Conservation (phyloP, 768 basidiomycete genomes). For the Agaricus blazei region DNA sequence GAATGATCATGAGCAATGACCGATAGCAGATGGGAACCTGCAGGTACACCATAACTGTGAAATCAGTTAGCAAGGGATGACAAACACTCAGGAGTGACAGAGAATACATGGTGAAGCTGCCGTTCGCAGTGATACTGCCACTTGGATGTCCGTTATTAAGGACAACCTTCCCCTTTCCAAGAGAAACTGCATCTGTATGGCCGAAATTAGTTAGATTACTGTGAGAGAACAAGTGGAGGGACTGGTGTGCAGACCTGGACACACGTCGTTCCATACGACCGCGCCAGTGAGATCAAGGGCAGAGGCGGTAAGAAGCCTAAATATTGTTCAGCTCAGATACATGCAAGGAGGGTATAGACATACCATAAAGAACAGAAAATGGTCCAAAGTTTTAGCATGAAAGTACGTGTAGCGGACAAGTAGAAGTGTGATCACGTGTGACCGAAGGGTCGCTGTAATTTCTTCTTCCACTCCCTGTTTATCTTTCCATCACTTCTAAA, state of each 20-base stretch:
- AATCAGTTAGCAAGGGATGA: neutral
- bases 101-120: conserved; percentile 64
- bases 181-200: conserved; percentile 24
- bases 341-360: neutral
- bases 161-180: conserved; percentile 54
- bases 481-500: conserved; percentile 11
- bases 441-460: neutral
- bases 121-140: conserved; percentile 51
- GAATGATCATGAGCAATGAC: conserved; percentile 59
- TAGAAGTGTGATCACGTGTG: conserved; percentile 1
- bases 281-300: conserved; percentile 58
- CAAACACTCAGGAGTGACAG: neutral
- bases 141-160: conserved; percentile 54
- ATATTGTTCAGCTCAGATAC: neutral
- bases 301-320: conserved; percentile 24
- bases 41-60: conserved; percentile 58
- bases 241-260: conserved; percentile 44
- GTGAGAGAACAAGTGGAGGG: neutral
- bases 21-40: conserved; percentile 66
- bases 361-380: conserved; percentile 27
- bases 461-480: neutral
- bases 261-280: conserved; percentile 68
- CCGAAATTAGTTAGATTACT: neutral
- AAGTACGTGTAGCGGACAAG: conserved; percentile 5
- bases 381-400: conserved; percentile 17